A percentile compares a stretch with the other conserved stretches of the same genome.
phyloP scores from a whole-genome alignment of 805 yeast species.

The Schizosaccharomyces japonicus region DNA sequence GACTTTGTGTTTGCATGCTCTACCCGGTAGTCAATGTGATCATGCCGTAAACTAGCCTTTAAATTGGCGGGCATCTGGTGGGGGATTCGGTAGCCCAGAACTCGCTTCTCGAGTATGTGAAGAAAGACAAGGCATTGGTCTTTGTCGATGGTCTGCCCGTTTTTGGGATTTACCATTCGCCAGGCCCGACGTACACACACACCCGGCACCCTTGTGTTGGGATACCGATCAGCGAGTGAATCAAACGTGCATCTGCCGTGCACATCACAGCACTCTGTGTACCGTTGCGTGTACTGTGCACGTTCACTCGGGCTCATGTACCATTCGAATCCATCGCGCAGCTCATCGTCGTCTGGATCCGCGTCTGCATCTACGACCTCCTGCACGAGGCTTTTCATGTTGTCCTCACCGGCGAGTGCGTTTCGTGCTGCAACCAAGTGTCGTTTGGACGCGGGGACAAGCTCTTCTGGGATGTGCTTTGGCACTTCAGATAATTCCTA shows the following conservation, averaged over 20 bases:
- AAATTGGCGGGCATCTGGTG: slow-evolving; percentile 82
- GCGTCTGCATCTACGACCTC: background rate
- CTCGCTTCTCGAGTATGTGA: slow-evolving; percentile 77
- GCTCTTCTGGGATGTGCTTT: slow-evolving; percentile 60
- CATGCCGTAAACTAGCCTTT: slow-evolving; percentile 72
- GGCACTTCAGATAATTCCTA: slow-evolving; percentile 29
- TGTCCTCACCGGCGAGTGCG: slow-evolving; percentile 19
- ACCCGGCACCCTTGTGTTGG: slow-evolving; percentile 53
- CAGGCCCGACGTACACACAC: slow-evolving; percentile 76
- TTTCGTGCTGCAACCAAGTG: slow-evolving; percentile 66
- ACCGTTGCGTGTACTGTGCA: slow-evolving; percentile 51
- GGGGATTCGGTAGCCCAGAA: slow-evolving; percentile 65
- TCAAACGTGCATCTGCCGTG: slow-evolving; percentile 49
- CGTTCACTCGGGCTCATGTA: slow-evolving; percentile 80
- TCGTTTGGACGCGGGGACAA: slow-evolving; percentile 70
- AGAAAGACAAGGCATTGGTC: slow-evolving; percentile 77
- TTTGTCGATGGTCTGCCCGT: slow-evolving; percentile 66
- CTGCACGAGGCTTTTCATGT: background rate
- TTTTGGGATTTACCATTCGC: slow-evolving; percentile 74
- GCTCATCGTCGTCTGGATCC: slow-evolving; percentile 15
- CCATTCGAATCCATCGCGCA: slow-evolving; percentile 71
- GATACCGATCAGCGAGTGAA: slow-evolving; percentile 43
- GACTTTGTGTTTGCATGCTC: background rate
- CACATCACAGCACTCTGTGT: slow-evolving; percentile 47
- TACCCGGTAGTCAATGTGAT: slow-evolving; percentile 18